These are phyloP conservation scores for Penicillium soppii DNA, from an alignment of 495 filamentous ascomycete species.

Conservation along the genomic window DNA sequence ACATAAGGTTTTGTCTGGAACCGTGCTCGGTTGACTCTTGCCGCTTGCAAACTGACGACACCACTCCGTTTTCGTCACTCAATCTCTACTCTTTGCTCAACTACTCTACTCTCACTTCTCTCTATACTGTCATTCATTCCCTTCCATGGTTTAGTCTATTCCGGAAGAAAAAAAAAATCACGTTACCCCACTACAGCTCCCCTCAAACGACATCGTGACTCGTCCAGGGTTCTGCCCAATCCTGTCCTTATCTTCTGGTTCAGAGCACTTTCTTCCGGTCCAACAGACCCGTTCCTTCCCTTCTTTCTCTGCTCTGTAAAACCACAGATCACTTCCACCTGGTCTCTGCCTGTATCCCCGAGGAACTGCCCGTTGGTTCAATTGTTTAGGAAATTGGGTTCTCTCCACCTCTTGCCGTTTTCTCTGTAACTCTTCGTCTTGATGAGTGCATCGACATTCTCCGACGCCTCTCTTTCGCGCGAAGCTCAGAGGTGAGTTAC, in stretches of 20 bases:
- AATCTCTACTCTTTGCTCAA: too few relatives aligned
- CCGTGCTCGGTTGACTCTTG: constrained; percentile 13
- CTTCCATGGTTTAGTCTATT: background rate
- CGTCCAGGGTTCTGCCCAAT: constrained; percentile 10
- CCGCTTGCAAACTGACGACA: constrained; percentile 40
- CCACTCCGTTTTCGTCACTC: constrained; percentile 22
- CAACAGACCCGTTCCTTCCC: constrained; percentile 5
- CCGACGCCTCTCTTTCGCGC: constrained; percentile 46
- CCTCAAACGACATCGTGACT: constrained; percentile 26
- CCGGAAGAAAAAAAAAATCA: background rate
- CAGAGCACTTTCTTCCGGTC: constrained; percentile 6
- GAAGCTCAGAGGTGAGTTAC: constrained; percentile 41
- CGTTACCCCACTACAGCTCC: constrained; percentile 19
- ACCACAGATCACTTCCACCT: constrained; percentile 6
- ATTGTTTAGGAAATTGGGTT: constrained; percentile 22
- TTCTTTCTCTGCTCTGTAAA: constrained; percentile 9
- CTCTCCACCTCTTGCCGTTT: constrained; percentile 15
- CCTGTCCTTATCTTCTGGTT: constrained; percentile 18
- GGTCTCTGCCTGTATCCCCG: constrained; percentile 18
- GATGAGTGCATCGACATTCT: constrained; percentile 48
- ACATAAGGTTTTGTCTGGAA: constrained; percentile 9
- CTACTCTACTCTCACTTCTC: background rate
- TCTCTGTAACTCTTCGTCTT: constrained; percentile 34
- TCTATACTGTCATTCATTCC: constrained; percentile 16
- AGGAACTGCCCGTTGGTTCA: constrained; percentile 24